A percentile compares a stretch with the other conserved stretches of the same genome.
These are phyloP conservation scores for Nannochloris sp. DNA, from an alignment of 139 green algal species.

Conservation along the genomic window DNA sequence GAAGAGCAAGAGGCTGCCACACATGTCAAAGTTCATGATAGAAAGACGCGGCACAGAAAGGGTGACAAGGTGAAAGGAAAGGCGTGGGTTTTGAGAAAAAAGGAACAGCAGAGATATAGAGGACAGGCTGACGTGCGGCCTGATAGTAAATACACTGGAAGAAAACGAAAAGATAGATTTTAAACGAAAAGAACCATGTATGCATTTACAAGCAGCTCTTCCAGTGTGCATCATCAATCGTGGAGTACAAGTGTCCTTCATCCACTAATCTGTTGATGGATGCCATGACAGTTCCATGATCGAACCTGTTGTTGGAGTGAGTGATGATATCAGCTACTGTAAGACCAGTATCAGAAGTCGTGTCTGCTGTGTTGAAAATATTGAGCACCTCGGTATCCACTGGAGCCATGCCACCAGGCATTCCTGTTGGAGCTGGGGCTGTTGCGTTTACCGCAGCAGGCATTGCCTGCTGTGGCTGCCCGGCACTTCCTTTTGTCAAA, in stretches of 20 bases:
- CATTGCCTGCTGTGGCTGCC: not conserved
- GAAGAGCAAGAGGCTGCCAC: constrained; percentile 19
- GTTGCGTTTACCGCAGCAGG: not conserved
- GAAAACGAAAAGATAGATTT: constrained; percentile 73
- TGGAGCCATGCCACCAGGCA: constrained; percentile 19
- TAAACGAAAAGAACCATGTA: constrained; percentile 1
- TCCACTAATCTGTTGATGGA: constrained; percentile 41
- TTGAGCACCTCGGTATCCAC: constrained; percentile 21
- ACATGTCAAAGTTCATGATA: constrained; percentile 25
- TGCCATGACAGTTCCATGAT: constrained; percentile 30
- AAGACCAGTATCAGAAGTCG: constrained; percentile 18
- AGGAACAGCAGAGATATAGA: constrained; percentile 71
- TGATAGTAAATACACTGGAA: constrained; percentile 89
- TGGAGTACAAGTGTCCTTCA: constrained; percentile 72
- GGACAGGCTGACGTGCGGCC: constrained; percentile 64
- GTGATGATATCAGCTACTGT: constrained; percentile 28
- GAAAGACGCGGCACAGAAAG: constrained; percentile 30
- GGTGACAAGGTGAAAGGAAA: constrained; percentile 20
- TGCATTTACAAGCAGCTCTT: constrained; percentile 26
- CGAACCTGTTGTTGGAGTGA: constrained; percentile 24
- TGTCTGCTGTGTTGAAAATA: constrained; percentile 27
- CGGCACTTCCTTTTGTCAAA: constrained; percentile 41
- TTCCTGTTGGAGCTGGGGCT: not conserved
- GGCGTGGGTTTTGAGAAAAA: constrained; percentile 89
- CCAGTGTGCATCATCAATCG: constrained; percentile 64